phyloP scores from a whole-genome alignment of 192 early-diverging fungal species.

The Neocallimastix lanati region DNA sequence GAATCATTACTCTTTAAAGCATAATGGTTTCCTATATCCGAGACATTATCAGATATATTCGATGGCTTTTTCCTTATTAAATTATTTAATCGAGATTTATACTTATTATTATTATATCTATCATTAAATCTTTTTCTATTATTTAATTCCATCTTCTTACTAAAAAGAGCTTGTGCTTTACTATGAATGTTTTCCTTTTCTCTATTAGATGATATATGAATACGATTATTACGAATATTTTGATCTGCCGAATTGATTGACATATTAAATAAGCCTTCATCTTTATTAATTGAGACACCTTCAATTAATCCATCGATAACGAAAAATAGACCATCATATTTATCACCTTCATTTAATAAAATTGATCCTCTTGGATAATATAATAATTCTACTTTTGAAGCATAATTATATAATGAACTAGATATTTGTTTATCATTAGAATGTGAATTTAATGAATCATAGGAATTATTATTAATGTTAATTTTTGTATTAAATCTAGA shows the following conservation, averaged over 20 bases:
- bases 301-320: slow-evolving; percentile 80
- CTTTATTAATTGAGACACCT: slow-evolving; percentile 3
- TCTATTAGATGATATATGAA: not conserved
- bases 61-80: not conserved
- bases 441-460: too few relatives aligned
- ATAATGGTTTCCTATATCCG: not conserved
- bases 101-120: not conserved
- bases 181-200: not conserved
- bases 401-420: not conserved
- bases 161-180: not conserved
- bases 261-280: not conserved
- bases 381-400: slow-evolving; percentile 13
- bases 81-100: not conserved
- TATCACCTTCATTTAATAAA: slow-evolving; percentile 68
- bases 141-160: not conserved
- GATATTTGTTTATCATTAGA: not conserved
- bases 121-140: not conserved
- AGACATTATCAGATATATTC: not conserved
- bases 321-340: slow-evolving; percentile 69
- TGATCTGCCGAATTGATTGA: not conserved
- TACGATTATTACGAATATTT: not conserved
- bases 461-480: too few relatives aligned
- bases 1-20: not conserved
- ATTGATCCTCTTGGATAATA: slow-evolving; percentile 51
- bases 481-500: too few relatives aligned